Percentiles rank a stretch among this genome's conserved stretches.
These are phyloP conservation scores for Trifolium subterraneum DNA, from an alignment of 306 rosid genomes.

Conservation along the genomic window DNA sequence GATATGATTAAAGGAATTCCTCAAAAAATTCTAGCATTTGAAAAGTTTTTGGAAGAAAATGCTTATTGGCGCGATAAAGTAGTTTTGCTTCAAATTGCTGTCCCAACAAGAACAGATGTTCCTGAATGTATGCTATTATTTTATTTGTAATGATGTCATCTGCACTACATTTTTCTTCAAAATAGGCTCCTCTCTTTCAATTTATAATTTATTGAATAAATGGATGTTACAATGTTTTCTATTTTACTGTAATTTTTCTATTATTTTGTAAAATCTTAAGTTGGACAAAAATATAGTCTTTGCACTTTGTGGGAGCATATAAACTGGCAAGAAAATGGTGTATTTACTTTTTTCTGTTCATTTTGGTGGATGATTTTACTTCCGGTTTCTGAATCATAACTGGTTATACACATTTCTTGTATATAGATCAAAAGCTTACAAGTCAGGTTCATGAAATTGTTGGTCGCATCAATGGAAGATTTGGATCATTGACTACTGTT, in stretches of 20 bases:
- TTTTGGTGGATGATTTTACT: constrained; percentile 15
- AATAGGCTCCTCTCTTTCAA: constrained; percentile 24
- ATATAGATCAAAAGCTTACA: constrained; percentile 88
- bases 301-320: not conserved
- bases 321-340: not conserved
- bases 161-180: not conserved
- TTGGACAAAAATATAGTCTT: not conserved
- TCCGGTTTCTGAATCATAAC: constrained; percentile 19
- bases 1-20: constrained; percentile 99
- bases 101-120: constrained; percentile 93
- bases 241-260: not conserved
- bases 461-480: constrained; percentile 97
- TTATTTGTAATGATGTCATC: constrained; percentile 32
- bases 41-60: constrained; percentile 93
- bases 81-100: constrained; percentile 94
- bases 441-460: constrained; percentile 99
- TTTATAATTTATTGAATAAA: not conserved
- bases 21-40: constrained; percentile 91
- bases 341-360: not conserved
- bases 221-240: constrained; percentile 3
- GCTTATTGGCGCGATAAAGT: constrained; percentile 89
- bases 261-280: not conserved
- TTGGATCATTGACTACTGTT: constrained; percentile 92
- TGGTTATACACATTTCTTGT: constrained; percentile 37
- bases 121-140: constrained; percentile 77